These are phyloP conservation scores for Phytomonas serpens DNA, from an alignment of 208 protist species.

Conservation along the genomic window DNA sequence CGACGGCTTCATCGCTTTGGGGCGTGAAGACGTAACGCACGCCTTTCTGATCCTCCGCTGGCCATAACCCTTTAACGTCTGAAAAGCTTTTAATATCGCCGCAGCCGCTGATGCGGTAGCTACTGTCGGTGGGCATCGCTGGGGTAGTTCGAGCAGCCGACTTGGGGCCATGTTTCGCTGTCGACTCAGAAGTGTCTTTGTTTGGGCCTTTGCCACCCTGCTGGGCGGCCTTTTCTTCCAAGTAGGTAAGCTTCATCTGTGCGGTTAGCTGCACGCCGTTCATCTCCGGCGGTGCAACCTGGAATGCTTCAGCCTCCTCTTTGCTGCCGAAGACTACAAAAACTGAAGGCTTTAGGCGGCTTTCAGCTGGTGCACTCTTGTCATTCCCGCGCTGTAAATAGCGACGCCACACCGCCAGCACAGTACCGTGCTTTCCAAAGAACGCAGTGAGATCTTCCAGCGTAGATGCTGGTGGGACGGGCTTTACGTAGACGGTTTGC, in stretches of 20 bases:
- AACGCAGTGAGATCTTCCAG: slow-evolving; percentile 73
- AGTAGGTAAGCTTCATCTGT: slow-evolving; percentile 76
- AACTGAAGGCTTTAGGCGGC: slow-evolving; percentile 68
- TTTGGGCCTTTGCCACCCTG: slow-evolving; percentile 9
- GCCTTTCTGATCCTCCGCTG: slow-evolving; percentile 72
- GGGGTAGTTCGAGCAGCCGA: slow-evolving; percentile 33
- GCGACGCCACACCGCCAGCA: slow-evolving; percentile 81
- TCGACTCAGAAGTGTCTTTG: neutral
- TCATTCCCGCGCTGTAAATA: slow-evolving; percentile 52
- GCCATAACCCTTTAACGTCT: slow-evolving; percentile 77
- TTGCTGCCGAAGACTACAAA: slow-evolving; percentile 76
- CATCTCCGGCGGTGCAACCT: slow-evolving; percentile 41
- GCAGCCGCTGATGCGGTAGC: slow-evolving; percentile 62
- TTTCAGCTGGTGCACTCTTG: slow-evolving; percentile 48
- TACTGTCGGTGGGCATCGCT: slow-evolving; percentile 71
- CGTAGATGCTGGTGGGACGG: slow-evolving; percentile 55
- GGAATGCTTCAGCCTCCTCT: slow-evolving; percentile 64
- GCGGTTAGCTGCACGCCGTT: slow-evolving; percentile 60
- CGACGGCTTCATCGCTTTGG: slow-evolving; percentile 43
- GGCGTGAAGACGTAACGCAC: slow-evolving; percentile 83
- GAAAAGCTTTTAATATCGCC: slow-evolving; percentile 62
- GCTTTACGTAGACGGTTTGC: slow-evolving; percentile 84
- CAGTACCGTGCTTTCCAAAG: slow-evolving; percentile 62
- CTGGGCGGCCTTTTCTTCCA: slow-evolving; percentile 65
- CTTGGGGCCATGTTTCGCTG: neutral